phyloP scores from a whole-genome alignment of 2,329 filamentous ascomycete species.

The Xylariaceae sp. region DNA sequence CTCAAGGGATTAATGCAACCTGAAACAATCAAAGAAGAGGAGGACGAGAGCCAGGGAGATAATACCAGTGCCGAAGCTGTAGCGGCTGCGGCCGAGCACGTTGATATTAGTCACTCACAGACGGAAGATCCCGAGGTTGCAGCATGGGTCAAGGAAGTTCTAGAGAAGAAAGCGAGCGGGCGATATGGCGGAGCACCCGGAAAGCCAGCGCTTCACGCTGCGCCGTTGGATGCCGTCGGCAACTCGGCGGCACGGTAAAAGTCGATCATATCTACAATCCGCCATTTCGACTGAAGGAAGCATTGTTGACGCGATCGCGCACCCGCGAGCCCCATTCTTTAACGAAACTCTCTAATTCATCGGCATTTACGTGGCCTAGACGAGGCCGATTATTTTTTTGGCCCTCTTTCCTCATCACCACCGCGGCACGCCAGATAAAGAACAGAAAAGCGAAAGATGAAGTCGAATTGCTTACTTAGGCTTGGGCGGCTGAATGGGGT shows the following conservation, averaged over 20 bases:
- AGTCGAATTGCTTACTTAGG: background rate
- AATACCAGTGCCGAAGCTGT: slow-evolving; percentile 37
- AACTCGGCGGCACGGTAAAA: slow-evolving; percentile 33
- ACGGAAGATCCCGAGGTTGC: slow-evolving; percentile 78
- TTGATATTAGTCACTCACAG: slow-evolving; percentile 39
- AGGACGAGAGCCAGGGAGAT: slow-evolving; percentile 33
- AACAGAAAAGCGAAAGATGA: slow-evolving; percentile 3
- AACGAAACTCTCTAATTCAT: slow-evolving; percentile 24
- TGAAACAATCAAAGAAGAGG: slow-evolving; percentile 39
- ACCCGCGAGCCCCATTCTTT: slow-evolving; percentile 12
- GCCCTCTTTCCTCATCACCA: background rate
- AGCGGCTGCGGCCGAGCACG: slow-evolving; percentile 40
- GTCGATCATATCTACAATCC: slow-evolving; percentile 5
- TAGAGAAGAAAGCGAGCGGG: slow-evolving; percentile 62
- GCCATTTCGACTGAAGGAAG: slow-evolving; percentile 5
- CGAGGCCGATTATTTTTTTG: slow-evolving; percentile 13
- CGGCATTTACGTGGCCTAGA: slow-evolving; percentile 29
- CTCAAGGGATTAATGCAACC: slow-evolving; percentile 70
- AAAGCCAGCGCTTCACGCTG: slow-evolving; percentile 82
- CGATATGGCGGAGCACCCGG: slow-evolving; percentile 41
- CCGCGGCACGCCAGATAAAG: background rate
- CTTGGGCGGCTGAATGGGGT: background rate
- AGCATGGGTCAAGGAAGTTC: slow-evolving; percentile 70
- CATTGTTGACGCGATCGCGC: slow-evolving; percentile 7
- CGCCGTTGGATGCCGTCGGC: slow-evolving; percentile 69